phyloP scores from a whole-genome alignment of 208 protist species.

The Baffinella frigidus region DNA sequence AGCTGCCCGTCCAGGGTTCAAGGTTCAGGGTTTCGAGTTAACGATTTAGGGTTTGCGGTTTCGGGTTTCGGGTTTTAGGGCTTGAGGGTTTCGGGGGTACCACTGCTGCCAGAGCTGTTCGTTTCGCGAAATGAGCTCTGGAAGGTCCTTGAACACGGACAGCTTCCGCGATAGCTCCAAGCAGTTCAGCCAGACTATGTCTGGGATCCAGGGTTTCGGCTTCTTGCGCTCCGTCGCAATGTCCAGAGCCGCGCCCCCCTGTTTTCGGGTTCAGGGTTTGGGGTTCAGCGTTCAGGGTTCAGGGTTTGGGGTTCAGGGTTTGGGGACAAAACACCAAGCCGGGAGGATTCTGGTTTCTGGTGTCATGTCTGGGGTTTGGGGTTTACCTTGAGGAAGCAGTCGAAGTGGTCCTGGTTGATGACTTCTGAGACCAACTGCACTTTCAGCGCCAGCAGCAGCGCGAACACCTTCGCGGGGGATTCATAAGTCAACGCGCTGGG shows the following conservation, averaged over 20 bases:
- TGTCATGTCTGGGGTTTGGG: too few relatives aligned
- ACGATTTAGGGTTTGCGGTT: too few relatives aligned
- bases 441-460: slow-evolving; percentile 92
- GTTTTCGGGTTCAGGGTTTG: too few relatives aligned
- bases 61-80: too few relatives aligned
- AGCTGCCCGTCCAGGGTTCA: too few relatives aligned
- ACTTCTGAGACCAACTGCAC: slow-evolving; percentile 86
- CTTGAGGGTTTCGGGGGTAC: too few relatives aligned
- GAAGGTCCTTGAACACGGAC: slow-evolving; percentile 88
- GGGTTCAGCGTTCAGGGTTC: too few relatives aligned
- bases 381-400: slow-evolving; percentile 64
- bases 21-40: too few relatives aligned
- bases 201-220: slow-evolving; percentile 90
- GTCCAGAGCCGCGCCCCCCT: slow-evolving; percentile 87
- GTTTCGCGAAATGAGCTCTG: slow-evolving; percentile 86
- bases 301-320: too few relatives aligned
- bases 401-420: slow-evolving; percentile 81
- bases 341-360: slow-evolving; percentile 63
- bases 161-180: slow-evolving; percentile 79
- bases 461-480: too few relatives aligned
- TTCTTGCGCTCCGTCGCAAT: slow-evolving; percentile 75
- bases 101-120: slow-evolving; percentile 88
- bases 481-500: too few relatives aligned
- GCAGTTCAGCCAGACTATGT: slow-evolving; percentile 92
- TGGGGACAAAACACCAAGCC: too few relatives aligned